Base-by-base conservation (phyloP, 2,329 filamentous ascomycete genomes). In the Lachnellula cervina region DNA sequence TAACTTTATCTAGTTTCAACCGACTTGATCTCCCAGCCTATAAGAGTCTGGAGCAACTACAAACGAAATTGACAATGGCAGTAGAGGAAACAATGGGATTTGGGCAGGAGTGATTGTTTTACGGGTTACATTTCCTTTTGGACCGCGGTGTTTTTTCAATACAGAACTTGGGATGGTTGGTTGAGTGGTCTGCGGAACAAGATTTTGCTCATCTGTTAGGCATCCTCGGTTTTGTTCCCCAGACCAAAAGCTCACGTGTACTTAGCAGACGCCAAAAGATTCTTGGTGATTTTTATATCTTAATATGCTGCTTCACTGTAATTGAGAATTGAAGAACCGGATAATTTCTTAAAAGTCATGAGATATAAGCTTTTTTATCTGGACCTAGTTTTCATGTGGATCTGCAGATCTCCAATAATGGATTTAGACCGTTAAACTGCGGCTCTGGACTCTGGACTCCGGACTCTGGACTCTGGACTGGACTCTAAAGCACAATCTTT, bases 71-170 rank as follows among this genome's bases (percentile, higher is more conserved):
- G 66, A 94, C 92, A 6, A 96, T 96, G 74, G 94, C 94, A 25
- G 94, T 99, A 54, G 94, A 99, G 76, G 94, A 99, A 77, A 99
- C 94, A 0, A 92, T 99, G 79, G 94, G 94, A 60, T 99, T 99
- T 71, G 94, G 94, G 63, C 94, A 99, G 77, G 94, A 99, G 77
- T 99, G 61, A 69, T 64, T 62, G 48, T 49, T 54, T 57, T 57
- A 52, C 16, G 14, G 45, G 40, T 34, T 58, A 46, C 47, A 37
- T 62, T 62, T 59, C 50, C 55, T 54, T 52, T 47, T 58, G 46
- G 50, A 53, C 57, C 19, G 47, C 53, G 59, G 64, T 62, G 56
- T 62, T 61, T 57, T 61, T 54, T 62, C 55, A 44, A 62, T 57
- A 62, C 54, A 65, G 53, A 61, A 52, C 43, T 52, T 49, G 46